Percentiles rank a stretch among this genome's conserved stretches.
phyloP scores from a whole-genome alignment of 495 filamentous ascomycete genomes.

The Clavariopsis aquatica region DNA sequence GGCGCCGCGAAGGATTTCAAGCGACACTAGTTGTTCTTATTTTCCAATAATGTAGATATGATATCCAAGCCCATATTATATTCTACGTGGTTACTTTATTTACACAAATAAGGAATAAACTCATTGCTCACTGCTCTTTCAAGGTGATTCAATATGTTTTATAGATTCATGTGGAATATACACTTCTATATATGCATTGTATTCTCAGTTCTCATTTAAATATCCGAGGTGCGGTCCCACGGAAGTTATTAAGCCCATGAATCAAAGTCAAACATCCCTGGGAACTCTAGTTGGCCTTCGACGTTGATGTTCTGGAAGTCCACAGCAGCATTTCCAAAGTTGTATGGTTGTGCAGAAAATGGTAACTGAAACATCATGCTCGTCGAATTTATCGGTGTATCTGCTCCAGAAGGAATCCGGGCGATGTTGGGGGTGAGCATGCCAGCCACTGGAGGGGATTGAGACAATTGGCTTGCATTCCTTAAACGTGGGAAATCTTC shows the following conservation, averaged over 20 bases:
- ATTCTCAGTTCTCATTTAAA: too few species aligned
- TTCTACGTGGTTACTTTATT: too few species aligned
- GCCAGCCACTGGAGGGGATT: slow-evolving; percentile 6
- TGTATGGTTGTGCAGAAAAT: slow-evolving; percentile 11
- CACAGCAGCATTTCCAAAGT: background rate
- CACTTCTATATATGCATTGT: too few species aligned
- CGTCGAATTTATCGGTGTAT: background rate
- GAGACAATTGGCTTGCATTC: background rate
- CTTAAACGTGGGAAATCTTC: slow-evolving; percentile 11
- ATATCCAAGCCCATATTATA: too few species aligned
- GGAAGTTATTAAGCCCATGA: background rate
- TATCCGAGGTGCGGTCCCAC: too few species aligned
- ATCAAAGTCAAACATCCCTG: slow-evolving; percentile 18
- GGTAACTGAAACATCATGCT: slow-evolving; percentile 1
- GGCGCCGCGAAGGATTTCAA: slow-evolving; percentile 7
- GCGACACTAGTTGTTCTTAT: slow-evolving; percentile 5
- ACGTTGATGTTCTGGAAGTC: slow-evolving; percentile 2
- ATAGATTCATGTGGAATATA: too few species aligned
- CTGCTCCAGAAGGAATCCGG: background rate
- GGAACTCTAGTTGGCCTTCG: slow-evolving; percentile 5
- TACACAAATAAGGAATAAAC: too few species aligned
- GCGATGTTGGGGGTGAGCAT: background rate
- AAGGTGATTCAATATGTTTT: too few species aligned
- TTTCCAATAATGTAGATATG: too few species aligned
- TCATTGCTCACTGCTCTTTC: too few species aligned